Percentiles rank a stretch among this genome's conserved stretches.
These are phyloP conservation scores for Typha latifolia DNA, from an alignment of 176 grass and related monocot genomes.

Conservation along the genomic window DNA sequence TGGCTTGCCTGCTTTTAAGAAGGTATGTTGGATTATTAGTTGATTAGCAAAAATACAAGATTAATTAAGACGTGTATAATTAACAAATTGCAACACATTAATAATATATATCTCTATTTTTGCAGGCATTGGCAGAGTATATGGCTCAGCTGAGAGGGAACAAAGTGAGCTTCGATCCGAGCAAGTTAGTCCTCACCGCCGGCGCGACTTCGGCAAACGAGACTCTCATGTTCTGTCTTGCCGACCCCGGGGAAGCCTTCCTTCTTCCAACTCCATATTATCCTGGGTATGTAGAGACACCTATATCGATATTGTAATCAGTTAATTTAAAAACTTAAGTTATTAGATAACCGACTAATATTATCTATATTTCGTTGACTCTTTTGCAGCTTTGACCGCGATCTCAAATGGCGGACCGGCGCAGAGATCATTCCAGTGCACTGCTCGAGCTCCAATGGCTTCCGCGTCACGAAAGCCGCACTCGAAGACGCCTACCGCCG, in stretches of 20 bases:
- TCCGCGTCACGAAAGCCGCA: conserved; percentile 53
- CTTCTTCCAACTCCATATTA: conserved; percentile 93
- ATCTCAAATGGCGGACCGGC: conserved; percentile 95
- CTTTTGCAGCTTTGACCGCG: conserved; percentile 70
- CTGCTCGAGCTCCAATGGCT: conserved; percentile 55
- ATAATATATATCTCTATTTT: neutral
- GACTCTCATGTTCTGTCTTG: conserved; percentile 81
- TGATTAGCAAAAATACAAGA: neutral
- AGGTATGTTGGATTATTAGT: conserved; percentile 22
- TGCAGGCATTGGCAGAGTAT: conserved; percentile 70
- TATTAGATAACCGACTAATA: too few relatives aligned
- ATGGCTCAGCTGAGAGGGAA: conserved; percentile 56
- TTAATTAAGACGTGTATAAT: neutral
- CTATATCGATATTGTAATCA: neutral
- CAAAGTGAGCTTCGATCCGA: conserved; percentile 57
- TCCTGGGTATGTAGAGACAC: conserved; percentile 47
- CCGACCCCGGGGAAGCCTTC: conserved; percentile 75
- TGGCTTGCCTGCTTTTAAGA: conserved; percentile 81
- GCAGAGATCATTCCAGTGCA: conserved; percentile 78
- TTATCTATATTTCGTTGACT: too few relatives aligned
- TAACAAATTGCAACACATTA: neutral
- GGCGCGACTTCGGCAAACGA: conserved; percentile 91
- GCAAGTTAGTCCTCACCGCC: conserved; percentile 75
- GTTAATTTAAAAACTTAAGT: too few relatives aligned
- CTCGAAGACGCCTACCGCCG: conserved; percentile 58